These are phyloP conservation scores for Poa annua DNA, from an alignment of 176 grass and related monocot genomes.

Conservation along the genomic window DNA sequence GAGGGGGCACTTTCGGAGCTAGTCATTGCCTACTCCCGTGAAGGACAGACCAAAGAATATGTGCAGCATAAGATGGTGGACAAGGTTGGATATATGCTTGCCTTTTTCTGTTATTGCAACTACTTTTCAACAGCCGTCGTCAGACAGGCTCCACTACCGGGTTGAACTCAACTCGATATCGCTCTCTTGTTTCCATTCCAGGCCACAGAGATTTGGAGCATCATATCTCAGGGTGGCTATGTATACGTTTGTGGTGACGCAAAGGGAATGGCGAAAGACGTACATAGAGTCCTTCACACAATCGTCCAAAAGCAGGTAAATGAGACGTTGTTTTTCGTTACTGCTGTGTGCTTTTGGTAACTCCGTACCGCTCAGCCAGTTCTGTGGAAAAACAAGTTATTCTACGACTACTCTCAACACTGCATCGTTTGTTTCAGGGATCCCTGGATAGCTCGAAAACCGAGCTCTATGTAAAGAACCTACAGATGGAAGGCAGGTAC, in stretches of 20 bases:
- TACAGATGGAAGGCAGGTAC: conserved; percentile 91
- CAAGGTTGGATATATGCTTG: conserved; percentile 49
- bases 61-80: conserved; percentile 98
- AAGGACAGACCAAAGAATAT: conserved; percentile 83
- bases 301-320: conserved; percentile 87
- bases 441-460: conserved; percentile 87
- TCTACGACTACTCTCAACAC: neutral
- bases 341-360: neutral
- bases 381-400: neutral
- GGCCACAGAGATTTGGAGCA: conserved; percentile 78
- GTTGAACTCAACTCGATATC: conserved; percentile 32
- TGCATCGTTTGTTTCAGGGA: conserved; percentile 51
- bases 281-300: conserved; percentile 84
- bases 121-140: neutral
- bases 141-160: neutral
- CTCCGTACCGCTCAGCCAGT: neutral
- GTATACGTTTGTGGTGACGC: conserved; percentile 96
- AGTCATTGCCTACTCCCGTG: conserved; percentile 85
- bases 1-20: conserved; percentile 73
- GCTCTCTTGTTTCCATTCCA: conserved; percentile 51
- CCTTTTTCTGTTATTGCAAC: neutral
- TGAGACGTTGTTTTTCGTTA: neutral
- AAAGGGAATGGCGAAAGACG: conserved; percentile 95
- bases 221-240: conserved; percentile 74
- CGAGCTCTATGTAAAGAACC: conserved; percentile 78